Conservation (phyloP, 306 rosid species). For the Sicyos edulis region DNA sequence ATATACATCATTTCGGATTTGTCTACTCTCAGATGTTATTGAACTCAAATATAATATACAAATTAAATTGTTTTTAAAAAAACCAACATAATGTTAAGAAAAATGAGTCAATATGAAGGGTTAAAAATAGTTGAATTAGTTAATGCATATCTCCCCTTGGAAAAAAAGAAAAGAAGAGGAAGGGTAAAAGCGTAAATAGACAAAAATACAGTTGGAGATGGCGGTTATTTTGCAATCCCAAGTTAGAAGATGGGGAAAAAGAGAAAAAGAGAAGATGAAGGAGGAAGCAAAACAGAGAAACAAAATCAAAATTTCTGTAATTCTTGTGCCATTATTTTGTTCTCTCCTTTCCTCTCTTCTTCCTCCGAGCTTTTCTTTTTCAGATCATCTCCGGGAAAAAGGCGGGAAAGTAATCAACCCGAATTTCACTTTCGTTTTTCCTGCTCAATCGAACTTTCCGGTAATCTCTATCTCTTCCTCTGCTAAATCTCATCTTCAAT, state of each 20-base stretch:
- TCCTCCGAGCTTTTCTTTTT: neutral
- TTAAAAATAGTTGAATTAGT: too few species aligned
- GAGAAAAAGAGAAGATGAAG: constrained; percentile 29
- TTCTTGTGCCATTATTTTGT: too few species aligned
- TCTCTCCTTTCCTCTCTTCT: neutral
- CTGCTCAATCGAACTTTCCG: neutral
- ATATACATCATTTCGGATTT: too few species aligned
- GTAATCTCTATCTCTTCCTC: neutral
- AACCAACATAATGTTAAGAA: too few species aligned
- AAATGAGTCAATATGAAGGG: too few species aligned
- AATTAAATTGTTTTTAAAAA: too few species aligned
- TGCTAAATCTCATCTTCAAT: neutral
- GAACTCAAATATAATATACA: too few species aligned
- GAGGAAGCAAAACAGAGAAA: constrained; percentile 25
- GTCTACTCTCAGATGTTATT: too few species aligned
- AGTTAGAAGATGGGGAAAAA: constrained; percentile 12
- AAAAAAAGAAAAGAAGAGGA: too few species aligned
- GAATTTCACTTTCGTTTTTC: neutral
- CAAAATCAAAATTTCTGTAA: too few species aligned
- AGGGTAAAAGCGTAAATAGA: constrained; percentile 19
- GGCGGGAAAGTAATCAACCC: constrained; percentile 2
- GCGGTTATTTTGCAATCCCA: constrained; percentile 34
- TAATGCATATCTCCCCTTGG: too few species aligned
- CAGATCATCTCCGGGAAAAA: neutral
- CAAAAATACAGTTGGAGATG: constrained; percentile 12